These are phyloP conservation scores for Cladophialophora chaetospira DNA, from an alignment of 2,329 filamentous ascomycete species.

Conservation along the genomic window DNA sequence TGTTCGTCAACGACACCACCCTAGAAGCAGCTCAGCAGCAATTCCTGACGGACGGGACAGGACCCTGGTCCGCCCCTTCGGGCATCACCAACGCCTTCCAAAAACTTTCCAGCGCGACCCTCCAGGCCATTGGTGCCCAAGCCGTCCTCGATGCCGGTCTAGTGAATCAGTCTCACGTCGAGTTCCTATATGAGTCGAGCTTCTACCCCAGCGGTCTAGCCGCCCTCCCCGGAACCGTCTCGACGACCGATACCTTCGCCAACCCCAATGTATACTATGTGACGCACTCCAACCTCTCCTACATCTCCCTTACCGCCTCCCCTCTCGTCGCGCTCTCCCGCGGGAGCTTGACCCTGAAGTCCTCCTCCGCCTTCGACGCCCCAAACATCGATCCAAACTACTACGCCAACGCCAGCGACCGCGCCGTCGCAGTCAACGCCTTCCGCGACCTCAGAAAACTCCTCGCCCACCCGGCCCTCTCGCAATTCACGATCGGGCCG, in stretches of 20 bases:
- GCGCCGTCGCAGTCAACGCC: constrained; percentile 30
- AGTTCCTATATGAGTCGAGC: constrained; percentile 33
- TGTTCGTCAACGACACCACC: constrained; percentile 33
- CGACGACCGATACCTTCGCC: background rate
- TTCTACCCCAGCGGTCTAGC: constrained; percentile 34
- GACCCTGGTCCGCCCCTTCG: constrained; percentile 37
- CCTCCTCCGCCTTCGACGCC: constrained; percentile 16
- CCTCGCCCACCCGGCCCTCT: constrained; percentile 20
- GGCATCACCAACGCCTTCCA: constrained; percentile 41
- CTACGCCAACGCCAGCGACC: constrained; percentile 24
- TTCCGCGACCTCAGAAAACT: constrained; percentile 35
- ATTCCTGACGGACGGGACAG: constrained; percentile 36
- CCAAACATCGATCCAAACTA: constrained; percentile 32
- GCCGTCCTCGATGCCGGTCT: constrained; percentile 30
- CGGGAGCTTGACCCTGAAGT: constrained; percentile 29
- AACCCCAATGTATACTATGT: constrained; percentile 11
- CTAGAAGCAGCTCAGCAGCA: constrained; percentile 35
- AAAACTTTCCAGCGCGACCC: constrained; percentile 28
- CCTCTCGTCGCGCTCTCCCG: constrained; percentile 32
- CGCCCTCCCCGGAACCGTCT: constrained; percentile 7
- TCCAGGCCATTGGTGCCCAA: constrained; percentile 30
- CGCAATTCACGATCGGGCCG: constrained; percentile 41
- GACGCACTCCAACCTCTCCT: constrained; percentile 35
- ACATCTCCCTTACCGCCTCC: constrained; percentile 39
- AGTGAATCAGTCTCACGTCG: constrained; percentile 34